Conservation (phyloP, 371 early-diverging fungal species). For the Rhizopus sp. region DNA sequence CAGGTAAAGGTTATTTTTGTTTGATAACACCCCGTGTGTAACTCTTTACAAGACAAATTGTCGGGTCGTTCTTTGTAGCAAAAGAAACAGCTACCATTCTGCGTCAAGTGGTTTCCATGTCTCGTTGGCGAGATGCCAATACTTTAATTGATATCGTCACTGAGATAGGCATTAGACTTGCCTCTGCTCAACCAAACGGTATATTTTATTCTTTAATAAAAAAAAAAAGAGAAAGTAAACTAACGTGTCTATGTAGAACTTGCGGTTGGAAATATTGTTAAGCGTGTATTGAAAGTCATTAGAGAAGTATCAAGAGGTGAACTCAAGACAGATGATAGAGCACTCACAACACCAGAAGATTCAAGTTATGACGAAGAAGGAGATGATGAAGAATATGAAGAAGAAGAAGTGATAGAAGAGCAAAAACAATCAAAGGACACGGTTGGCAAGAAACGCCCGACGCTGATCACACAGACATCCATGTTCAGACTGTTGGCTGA, state of each 20-base stretch:
- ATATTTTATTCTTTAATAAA: neutral
- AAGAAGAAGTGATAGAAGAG: constrained; percentile 25
- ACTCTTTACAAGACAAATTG: constrained; percentile 59
- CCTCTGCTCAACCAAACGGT: constrained; percentile 86
- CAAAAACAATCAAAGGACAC: neutral
- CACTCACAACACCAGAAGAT: neutral
- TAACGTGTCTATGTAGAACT: constrained; percentile 57
- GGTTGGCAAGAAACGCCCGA: constrained; percentile 6
- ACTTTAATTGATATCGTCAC: constrained; percentile 64
- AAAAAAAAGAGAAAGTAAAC: too few species aligned
- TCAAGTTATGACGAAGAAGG: neutral
- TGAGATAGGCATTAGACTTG: constrained; percentile 67
- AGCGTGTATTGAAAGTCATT: constrained; percentile 83
- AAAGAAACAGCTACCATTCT: constrained; percentile 81
- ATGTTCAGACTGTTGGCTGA: constrained; percentile 69
- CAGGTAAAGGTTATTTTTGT: constrained; percentile 45
- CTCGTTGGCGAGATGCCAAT: constrained; percentile 71
- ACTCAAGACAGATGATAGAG: constrained; percentile 26
- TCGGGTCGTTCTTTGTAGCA: constrained; percentile 76
- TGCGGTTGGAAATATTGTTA: constrained; percentile 84
- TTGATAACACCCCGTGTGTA: neutral
- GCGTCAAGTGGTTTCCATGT: constrained; percentile 75
- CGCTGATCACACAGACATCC: constrained; percentile 47
- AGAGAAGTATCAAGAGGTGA: constrained; percentile 68
- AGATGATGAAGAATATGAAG: constrained; percentile 10